Evolutionary conservation across 2,329 filamentous ascomycete genomes (phyloP), one percentile per base, ranked within the genome.

Genomic region (Xylaria sp.): DNA sequence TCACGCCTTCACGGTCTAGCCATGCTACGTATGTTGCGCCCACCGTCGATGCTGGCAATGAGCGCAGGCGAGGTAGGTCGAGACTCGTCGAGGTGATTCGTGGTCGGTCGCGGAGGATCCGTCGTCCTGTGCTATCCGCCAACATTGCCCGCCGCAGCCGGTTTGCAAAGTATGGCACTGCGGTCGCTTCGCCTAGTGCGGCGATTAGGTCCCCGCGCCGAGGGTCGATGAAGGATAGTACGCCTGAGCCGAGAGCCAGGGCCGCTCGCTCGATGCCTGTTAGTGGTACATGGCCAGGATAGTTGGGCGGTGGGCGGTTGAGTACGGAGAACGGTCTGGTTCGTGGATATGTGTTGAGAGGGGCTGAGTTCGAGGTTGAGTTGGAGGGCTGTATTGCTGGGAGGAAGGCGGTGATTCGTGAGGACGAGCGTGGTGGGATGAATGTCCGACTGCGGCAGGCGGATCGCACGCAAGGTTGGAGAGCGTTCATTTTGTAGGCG

Each of bases 141-240:
- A 99, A 92, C 96, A 99, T 99, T 70, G 91, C 93, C 78, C 95
- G 89, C 72, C 93, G 94, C 23, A 99, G 92, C 65, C 93, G 92
- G 81, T 93, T 89, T 80, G 97, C 94, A 83, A 98, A 97, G 86
- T 94, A 97, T 13, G 96, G 96, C 10, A 94, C 93, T 25, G 94
- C 93, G 3, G 96, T 98, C 32, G 94, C 90, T 84, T 99, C 96
- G 77, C 94, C 95, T n/a, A 97, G 88, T 39, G 93, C 89, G 39
- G 96, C 96, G 74, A 99, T 97, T 73, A 99, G 89, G 83, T 99
- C 96, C 79, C 89, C 93, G 75, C 96, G 88, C 76, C 92, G 88
- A 0, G 95, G 95, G 75, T 97, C 89, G 3, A 93, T 74, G 59
- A 91, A 82, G 39, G 89, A 88, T 75, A 86, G 83, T 60, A 91